phyloP scores from a whole-genome alignment of 768 basidiomycete species.

The Lactarius sp. region DNA sequence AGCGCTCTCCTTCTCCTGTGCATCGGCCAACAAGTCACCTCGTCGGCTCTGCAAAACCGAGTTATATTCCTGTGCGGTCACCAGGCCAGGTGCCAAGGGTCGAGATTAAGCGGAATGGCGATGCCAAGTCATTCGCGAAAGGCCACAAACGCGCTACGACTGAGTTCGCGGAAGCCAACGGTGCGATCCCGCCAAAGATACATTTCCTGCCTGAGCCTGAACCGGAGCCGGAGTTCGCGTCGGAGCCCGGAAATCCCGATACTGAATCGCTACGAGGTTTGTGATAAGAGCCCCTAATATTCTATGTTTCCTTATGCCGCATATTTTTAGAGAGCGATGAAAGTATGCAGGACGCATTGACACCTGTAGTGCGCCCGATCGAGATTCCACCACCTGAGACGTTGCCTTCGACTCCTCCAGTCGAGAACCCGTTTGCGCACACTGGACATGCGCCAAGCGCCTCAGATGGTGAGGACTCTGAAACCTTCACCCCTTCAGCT shows the following conservation, averaged over 20 bases:
- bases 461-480: neutral
- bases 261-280: conserved; percentile 10
- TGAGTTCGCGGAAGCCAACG: conserved; percentile 30
- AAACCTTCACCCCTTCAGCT: conserved; percentile 13
- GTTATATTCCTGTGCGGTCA: conserved; percentile 45
- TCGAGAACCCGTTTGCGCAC: neutral
- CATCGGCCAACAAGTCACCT: conserved; percentile 28
- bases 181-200: conserved; percentile 28
- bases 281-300: conserved; percentile 24
- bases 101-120: conserved; percentile 20
- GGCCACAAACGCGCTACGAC: conserved; percentile 30
- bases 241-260: neutral
- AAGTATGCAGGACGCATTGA: conserved; percentile 23
- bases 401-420: conserved; percentile 33
- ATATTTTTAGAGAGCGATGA: conserved; percentile 37
- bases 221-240: conserved; percentile 1
- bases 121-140: conserved; percentile 26
- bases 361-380: conserved; percentile 19
- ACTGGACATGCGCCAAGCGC: neutral
- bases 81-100: conserved; percentile 33
- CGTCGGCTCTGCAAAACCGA: conserved; percentile 30
- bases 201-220: conserved; percentile 16
- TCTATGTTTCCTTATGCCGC: conserved; percentile 2
- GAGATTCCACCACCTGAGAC: conserved; percentile 20
- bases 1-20: conserved; percentile 26